These are phyloP conservation scores for Fusarium vanettenii DNA, from an alignment of 2,329 filamentous ascomycete genomes.

Conservation along the genomic window DNA sequence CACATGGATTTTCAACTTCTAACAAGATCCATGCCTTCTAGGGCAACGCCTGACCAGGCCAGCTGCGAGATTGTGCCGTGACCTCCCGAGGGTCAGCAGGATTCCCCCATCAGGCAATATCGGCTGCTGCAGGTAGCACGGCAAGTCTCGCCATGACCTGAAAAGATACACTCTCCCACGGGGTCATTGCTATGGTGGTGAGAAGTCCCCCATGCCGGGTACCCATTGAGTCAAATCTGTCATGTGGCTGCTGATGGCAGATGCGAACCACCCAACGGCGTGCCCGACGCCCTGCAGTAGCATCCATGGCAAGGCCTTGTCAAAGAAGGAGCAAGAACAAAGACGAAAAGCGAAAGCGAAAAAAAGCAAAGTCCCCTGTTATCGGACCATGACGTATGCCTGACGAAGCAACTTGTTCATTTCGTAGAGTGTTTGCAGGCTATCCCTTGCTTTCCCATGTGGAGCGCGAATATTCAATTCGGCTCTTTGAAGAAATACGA, in stretches of 20 bases:
- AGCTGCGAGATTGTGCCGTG: slow-evolving; percentile 28
- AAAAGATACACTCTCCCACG: neutral
- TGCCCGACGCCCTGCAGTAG: slow-evolving; percentile 20
- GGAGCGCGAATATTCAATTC: neutral
- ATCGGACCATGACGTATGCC: slow-evolving; percentile 35
- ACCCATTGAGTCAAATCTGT: slow-evolving; percentile 6
- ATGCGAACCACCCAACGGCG: slow-evolving; percentile 18
- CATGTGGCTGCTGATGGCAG: slow-evolving; percentile 29
- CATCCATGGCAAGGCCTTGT: neutral
- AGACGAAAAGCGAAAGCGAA: neutral
- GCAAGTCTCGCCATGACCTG: slow-evolving; percentile 27
- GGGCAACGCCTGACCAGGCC: slow-evolving; percentile 27
- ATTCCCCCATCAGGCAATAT: slow-evolving; percentile 23
- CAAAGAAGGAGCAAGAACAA: slow-evolving; percentile 3
- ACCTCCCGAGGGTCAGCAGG: slow-evolving; percentile 42
- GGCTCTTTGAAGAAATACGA: slow-evolving; percentile 21
- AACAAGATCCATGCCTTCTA: neutral
- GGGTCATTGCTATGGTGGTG: neutral
- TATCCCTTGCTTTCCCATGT: slow-evolving; percentile 16
- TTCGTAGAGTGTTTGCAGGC: slow-evolving; percentile 27
- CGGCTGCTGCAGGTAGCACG: slow-evolving; percentile 16
- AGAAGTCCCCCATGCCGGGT: slow-evolving; percentile 8
- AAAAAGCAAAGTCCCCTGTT: neutral
- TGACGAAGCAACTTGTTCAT: slow-evolving; percentile 10
- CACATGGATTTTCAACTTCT: neutral